Evolutionary conservation across 306 rosid species (phyloP).

Genomic region (Quercus bicolor): DNA sequence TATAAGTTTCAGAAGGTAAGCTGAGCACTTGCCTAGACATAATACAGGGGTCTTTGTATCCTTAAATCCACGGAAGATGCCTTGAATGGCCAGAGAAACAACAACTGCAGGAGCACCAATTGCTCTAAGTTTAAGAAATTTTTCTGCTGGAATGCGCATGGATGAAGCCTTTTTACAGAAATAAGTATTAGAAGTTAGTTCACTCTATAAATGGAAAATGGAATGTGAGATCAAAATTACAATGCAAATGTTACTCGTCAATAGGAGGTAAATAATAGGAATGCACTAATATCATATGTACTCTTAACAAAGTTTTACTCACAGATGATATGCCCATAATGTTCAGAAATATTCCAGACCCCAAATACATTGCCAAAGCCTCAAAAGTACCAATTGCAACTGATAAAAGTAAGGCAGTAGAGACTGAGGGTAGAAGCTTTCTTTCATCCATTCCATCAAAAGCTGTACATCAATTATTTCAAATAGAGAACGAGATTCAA

Average conservation of each 20-base stretch:
- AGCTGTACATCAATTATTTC: conserved; percentile 30
- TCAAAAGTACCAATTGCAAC: conserved; percentile 74
- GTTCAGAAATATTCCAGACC: conserved; percentile 61
- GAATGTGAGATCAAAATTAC: neutral
- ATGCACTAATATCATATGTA: neutral
- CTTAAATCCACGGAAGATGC: conserved; percentile 95
- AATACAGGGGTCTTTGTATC: conserved; percentile 89
- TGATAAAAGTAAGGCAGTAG: conserved; percentile 87
- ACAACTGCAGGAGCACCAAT: conserved; percentile 99
- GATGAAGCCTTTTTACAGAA: conserved; percentile 62
- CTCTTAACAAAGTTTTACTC: conserved; percentile 24
- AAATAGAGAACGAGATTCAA: conserved; percentile 20
- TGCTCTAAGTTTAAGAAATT: conserved; percentile 74
- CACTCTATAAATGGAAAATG: neutral
- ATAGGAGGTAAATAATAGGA: neutral
- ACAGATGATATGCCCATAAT: conserved; percentile 78
- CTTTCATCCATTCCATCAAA: conserved; percentile 27
- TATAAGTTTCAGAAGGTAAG: neutral
- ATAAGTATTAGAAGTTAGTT: neutral
- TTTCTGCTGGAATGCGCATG: conserved; percentile 48
- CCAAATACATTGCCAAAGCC: conserved; percentile 75
- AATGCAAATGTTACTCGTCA: neutral
- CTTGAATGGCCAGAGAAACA: conserved; percentile 92
- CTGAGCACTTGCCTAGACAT: conserved; percentile 73
- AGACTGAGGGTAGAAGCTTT: conserved; percentile 79